A percentile compares a stretch with the other conserved stretches of the same genome.
Evolutionary conservation across 2,329 filamentous ascomycete species (phyloP).

Genomic region (Ophiognomonia clavigignenti-juglandacearum): DNA sequence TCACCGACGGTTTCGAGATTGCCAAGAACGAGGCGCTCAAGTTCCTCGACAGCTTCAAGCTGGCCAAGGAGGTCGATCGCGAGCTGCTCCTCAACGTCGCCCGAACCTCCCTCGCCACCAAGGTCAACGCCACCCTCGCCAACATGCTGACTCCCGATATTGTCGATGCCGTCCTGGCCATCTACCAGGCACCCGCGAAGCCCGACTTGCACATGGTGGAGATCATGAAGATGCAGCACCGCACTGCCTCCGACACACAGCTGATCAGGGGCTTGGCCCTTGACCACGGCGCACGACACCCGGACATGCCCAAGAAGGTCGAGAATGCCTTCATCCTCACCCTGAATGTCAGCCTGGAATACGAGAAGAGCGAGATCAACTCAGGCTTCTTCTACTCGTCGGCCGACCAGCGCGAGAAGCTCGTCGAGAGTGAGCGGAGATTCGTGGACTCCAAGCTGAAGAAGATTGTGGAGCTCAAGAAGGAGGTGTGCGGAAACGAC

Average conservation of each 20-base stretch:
- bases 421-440: conserved; percentile 92
- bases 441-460: conserved; percentile 95
- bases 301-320: conserved; percentile 95
- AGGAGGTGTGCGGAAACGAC: conserved; percentile 91
- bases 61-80: conserved; percentile 80
- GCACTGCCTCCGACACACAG: conserved; percentile 91
- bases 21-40: conserved; percentile 90
- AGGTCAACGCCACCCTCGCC: conserved; percentile 84
- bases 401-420: conserved; percentile 93
- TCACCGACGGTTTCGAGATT: conserved; percentile 96
- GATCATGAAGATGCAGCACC: conserved; percentile 99
- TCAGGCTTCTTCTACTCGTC: conserved; percentile 98
- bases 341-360: conserved; percentile 93
- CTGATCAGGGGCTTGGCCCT: conserved; percentile 89
- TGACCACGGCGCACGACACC: conserved; percentile 93
- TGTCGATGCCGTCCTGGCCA: conserved; percentile 92
- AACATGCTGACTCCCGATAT: conserved; percentile 91
- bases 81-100: conserved; percentile 92
- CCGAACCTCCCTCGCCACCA: conserved; percentile 89
- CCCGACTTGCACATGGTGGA: conserved; percentile 99
- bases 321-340: conserved; percentile 95
- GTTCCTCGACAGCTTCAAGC: conserved; percentile 94
- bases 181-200: conserved; percentile 84
- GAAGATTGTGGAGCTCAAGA: conserved; percentile 97
- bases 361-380: conserved; percentile 99